A percentile compares a stretch with the other conserved stretches of the same genome.
phyloP scores from a whole-genome alignment of 129 eudicot genomes.

The Chrysanthemum makinoi region DNA sequence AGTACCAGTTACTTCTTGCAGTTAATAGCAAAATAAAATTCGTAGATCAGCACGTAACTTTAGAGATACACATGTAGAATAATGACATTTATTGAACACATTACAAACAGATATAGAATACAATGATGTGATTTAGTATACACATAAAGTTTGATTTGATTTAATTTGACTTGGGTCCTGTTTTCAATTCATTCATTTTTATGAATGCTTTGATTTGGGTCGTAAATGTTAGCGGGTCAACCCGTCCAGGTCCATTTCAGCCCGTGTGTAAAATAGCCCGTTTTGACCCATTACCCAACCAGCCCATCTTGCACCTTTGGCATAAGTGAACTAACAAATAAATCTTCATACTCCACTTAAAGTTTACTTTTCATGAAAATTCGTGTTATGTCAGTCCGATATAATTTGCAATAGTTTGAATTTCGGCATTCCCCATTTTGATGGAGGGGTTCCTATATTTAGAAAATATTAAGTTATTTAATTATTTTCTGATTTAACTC shows the following conservation, averaged over 20 bases:
- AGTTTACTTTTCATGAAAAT: neutral
- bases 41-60: conserved; percentile 27
- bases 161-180: too few species aligned
- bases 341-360: neutral
- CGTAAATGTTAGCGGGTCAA: neutral
- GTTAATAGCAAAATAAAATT: conserved; percentile 43
- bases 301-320: neutral
- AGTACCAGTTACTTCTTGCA: conserved; percentile 38
- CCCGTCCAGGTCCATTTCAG: neutral
- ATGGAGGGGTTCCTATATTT: neutral
- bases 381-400: neutral
- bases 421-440: neutral
- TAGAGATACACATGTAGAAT: conserved; percentile 26
- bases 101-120: conserved; percentile 2
- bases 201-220: too few species aligned
- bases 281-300: neutral
- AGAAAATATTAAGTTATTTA: neutral
- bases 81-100: conserved; percentile 20
- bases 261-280: neutral
- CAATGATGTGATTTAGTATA: neutral
- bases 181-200: too few species aligned
- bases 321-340: neutral
- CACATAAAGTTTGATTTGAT: neutral
- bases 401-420: neutral
- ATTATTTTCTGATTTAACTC: neutral